Percentiles rank a stretch among this genome's conserved stretches.
Conservation (phyloP, 139 green algal species). For the Tetradesmus obliquus region DNA sequence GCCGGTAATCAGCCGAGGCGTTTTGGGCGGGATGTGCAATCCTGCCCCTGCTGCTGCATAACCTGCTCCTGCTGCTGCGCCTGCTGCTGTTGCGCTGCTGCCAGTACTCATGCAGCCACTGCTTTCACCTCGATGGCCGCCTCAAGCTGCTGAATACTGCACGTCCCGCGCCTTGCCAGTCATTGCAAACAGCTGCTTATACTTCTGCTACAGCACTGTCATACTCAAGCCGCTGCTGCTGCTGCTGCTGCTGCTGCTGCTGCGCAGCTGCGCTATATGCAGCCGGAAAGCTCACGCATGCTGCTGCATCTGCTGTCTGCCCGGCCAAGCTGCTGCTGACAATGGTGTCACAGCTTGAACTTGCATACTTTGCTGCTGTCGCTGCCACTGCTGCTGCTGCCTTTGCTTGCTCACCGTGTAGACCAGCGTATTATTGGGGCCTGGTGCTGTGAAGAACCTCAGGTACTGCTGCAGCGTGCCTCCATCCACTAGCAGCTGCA, state of each 20-base stretch:
- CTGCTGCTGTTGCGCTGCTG: background rate
- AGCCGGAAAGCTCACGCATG: background rate
- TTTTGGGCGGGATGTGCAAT: too few relatives aligned
- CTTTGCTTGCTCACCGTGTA: constrained; percentile 1
- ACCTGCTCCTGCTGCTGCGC: too few relatives aligned
- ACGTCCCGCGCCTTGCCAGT: too few relatives aligned
- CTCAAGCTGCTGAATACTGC: too few relatives aligned
- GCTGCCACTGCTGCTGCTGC: background rate
- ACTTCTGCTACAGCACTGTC: too few relatives aligned
- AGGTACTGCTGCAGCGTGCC: background rate
- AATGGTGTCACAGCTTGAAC: background rate
- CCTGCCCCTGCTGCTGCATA: too few relatives aligned
- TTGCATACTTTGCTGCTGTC: background rate
- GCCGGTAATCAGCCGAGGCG: too few relatives aligned
- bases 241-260: background rate
- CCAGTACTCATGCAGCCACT: too few relatives aligned
- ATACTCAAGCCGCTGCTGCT: background rate
- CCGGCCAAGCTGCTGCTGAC: background rate
- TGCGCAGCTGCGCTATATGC: too few relatives aligned
- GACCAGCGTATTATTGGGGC: background rate
- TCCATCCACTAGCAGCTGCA: background rate
- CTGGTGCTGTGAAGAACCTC: background rate
- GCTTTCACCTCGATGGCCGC: too few relatives aligned
- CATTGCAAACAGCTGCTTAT: too few relatives aligned
- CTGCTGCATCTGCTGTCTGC: background rate